These are phyloP conservation scores for Gnetum montanum DNA, from an alignment of 75 land plant genomes.

Conservation along the genomic window DNA sequence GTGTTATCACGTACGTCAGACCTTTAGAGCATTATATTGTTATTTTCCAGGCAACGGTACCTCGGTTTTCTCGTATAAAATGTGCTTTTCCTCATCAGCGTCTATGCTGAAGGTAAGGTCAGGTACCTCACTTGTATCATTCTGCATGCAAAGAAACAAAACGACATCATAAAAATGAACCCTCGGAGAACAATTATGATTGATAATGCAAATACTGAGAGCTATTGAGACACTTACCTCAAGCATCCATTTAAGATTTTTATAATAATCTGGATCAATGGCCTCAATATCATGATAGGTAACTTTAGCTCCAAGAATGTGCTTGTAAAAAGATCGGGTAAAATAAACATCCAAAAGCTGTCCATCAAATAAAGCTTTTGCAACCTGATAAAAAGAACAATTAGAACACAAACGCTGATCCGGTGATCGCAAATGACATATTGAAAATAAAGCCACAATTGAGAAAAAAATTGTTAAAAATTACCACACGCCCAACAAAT, in stretches of 20 bases:
- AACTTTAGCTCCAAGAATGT: constrained; percentile 69
- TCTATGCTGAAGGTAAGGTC: constrained; percentile 72
- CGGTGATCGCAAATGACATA: not conserved
- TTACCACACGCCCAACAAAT: constrained; percentile 81
- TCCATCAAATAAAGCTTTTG: constrained; percentile 81
- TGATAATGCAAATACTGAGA: not conserved
- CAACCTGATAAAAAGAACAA: constrained; percentile 32
- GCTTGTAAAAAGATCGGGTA: constrained; percentile 80
- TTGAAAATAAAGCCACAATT: not conserved
- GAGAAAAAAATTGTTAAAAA: not conserved
- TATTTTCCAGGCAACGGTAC: constrained; percentile 12
- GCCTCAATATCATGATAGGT: constrained; percentile 86
- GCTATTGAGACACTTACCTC: constrained; percentile 30
- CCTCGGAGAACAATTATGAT: not conserved
- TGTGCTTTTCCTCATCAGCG: constrained; percentile 78
- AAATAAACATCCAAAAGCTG: constrained; percentile 74
- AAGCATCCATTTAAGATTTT: constrained; percentile 75
- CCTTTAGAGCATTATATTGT: not conserved
- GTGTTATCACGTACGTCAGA: not conserved
- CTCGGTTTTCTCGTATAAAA: constrained; percentile 73
- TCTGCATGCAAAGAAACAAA: constrained; percentile 19
- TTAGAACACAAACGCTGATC: not conserved
- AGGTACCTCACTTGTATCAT: constrained; percentile 53
- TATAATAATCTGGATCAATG: constrained; percentile 67
- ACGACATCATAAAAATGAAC: not conserved